phyloP scores from a whole-genome alignment of 805 yeast species.

The Candida railenensis region DNA sequence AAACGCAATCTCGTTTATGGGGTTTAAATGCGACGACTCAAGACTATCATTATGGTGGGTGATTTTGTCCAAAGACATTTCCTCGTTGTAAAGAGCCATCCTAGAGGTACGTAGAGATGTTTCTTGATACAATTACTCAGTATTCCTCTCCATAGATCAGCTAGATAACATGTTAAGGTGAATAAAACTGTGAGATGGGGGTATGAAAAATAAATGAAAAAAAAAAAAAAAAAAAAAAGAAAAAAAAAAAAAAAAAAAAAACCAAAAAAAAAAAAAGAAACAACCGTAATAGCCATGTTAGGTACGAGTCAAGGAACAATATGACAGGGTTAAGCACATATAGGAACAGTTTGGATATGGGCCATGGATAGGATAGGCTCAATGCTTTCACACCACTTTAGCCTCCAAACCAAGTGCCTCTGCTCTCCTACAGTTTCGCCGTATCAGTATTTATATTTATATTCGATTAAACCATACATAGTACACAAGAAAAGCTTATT shows the following conservation, averaged over 20 bases:
- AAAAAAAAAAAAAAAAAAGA: neutral
- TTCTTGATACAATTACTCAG: no score
- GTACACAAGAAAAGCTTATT: constrained; percentile 26
- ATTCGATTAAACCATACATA: constrained; percentile 10
- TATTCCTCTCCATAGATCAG: no score
- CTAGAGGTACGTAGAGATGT: neutral
- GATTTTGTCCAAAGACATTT: constrained; percentile 1
- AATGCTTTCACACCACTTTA: no score
- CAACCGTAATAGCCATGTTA: no score
- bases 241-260: neutral
- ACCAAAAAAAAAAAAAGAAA: neutral
- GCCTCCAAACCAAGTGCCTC: no score
- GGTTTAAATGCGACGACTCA: constrained; percentile 9
- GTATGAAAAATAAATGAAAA: neutral
- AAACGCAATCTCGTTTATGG: constrained; percentile 40
- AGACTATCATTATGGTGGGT: neutral
- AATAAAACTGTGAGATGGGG: neutral
- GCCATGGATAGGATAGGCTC: no score
- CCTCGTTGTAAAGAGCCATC: constrained; percentile 5
- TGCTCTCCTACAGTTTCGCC: no score
- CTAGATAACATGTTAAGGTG: neutral
- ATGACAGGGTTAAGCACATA: no score
- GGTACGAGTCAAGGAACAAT: no score
- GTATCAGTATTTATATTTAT: constrained; percentile 10
- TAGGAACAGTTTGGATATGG: no score